phyloP scores from a whole-genome alignment of 225 moss, liverwort and hornwort species.

The Pseudoscleropodium purum region DNA sequence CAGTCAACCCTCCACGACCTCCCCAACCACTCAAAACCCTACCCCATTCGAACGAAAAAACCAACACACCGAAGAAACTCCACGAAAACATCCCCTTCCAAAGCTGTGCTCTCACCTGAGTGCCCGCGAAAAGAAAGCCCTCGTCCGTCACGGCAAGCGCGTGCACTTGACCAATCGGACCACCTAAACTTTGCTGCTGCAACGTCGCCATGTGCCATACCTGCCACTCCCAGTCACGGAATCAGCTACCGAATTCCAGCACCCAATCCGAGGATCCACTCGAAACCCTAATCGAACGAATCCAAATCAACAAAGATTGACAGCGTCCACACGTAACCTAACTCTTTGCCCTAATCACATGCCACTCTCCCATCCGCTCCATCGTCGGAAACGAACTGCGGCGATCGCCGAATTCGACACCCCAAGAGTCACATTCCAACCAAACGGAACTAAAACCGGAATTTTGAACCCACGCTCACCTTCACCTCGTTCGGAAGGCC shows the following conservation, averaged over 20 bases:
- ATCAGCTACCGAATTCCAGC: not conserved
- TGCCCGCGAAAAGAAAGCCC: constrained; percentile 77
- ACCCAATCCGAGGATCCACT: too few relatives aligned
- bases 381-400: not conserved
- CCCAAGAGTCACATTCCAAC: not conserved
- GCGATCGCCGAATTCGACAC: not conserved
- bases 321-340: not conserved
- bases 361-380: not conserved
- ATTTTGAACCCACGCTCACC: constrained; percentile 20
- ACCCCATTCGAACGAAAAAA: not conserved
- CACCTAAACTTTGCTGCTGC: constrained; percentile 65
- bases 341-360: not conserved
- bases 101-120: constrained; percentile 34
- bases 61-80: not conserved
- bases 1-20: not conserved
- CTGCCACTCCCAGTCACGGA: constrained; percentile 30
- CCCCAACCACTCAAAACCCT: not conserved
- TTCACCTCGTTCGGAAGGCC: constrained; percentile 81
- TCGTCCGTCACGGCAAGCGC: constrained; percentile 69
- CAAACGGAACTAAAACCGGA: not conserved
- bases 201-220: constrained; percentile 77
- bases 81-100: not conserved
- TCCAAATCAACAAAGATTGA: not conserved
- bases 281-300: not conserved
- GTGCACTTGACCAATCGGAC: constrained; percentile 75